phyloP scores from a whole-genome alignment of 768 basidiomycete genomes.

The Paxillus rubicundulus region DNA sequence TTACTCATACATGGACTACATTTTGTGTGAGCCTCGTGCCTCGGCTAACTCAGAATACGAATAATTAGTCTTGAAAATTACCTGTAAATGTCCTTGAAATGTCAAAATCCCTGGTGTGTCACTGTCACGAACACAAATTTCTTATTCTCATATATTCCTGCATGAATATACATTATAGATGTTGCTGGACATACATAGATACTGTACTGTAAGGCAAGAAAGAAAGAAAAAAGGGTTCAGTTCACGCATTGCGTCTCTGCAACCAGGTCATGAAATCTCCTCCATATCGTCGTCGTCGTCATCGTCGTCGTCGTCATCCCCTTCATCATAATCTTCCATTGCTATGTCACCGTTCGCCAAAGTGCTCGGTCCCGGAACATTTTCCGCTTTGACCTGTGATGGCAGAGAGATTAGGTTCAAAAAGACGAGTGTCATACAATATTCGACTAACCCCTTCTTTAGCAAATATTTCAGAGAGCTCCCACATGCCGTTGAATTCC shows the following conservation, averaged over 20 bases:
- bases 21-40: too few relatives aligned
- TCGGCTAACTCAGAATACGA: too few relatives aligned
- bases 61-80: too few relatives aligned
- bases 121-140: not conserved
- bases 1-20: too few relatives aligned
- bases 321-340: conserved; percentile 47
- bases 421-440: not conserved
- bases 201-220: not conserved
- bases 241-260: not conserved
- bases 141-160: conserved; percentile 3
- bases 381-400: conserved; percentile 44
- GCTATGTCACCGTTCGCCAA: conserved; percentile 19
- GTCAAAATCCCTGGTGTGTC: too few relatives aligned
- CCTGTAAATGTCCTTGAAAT: too few relatives aligned
- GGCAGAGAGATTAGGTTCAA: conserved; percentile 2
- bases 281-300: conserved; percentile 69
- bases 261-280: conserved; percentile 51
- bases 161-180: not conserved
- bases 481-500: conserved; percentile 78
- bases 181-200: not conserved
- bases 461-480: conserved; percentile 72
- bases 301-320: conserved; percentile 50
- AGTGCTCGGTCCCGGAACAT: conserved; percentile 41
- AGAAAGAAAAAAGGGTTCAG: not conserved
- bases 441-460: conserved; percentile 50